Base-by-base conservation (phyloP, 2,329 filamentous ascomycete species). In the Periconia sp. region DNA sequence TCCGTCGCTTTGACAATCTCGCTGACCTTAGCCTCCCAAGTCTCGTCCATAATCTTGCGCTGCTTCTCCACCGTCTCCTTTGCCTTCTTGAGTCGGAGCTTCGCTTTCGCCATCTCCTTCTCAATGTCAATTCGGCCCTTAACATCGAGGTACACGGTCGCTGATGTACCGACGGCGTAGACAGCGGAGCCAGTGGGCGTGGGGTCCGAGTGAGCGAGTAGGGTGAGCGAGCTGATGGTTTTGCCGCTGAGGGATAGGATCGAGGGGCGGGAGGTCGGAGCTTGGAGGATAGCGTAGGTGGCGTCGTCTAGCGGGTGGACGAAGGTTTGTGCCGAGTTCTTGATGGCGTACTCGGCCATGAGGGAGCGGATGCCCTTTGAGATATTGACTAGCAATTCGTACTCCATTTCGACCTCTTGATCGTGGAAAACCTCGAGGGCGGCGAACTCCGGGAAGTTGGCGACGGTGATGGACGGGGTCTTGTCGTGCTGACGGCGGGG, bases 51-150 rank as follows among this genome's bases (percentile, higher is more conserved):
- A 43, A 91, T 80, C 76, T 88, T 89, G 71, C 85, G 81, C 69
- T 92, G 88, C 74, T 87, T 89, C 62, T 84, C 78, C 31, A 88
- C 83, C 24, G 73, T 79, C 21, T 82, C 78, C 29, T 79, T 80
- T 1, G 86, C 83, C 75, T 87, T 90, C 53, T 84, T 80, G 37
- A 95, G 79, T 73, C 89, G 91, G 67, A 85, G 85, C 68, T 84
- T 79, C 1, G 87, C 86, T 77, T 94, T 95, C 58, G 80, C 73
- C 59, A 92, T 89, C 74, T 95, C 90, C 48, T 83, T 84, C 55
- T 94, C 88, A 42, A 95, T 79, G 66, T 95, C 88, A 39, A 95
- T 85, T 48, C 87, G 85, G 57, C 88, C 89, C 68, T 88, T 88
- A 65, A 96, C 86, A 62, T 89, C 82, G 38, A 96, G 73, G 75